Percentiles rank a stretch among this genome's conserved stretches.
Conservation (phyloP, 1,284 basidiomycete genomes). For the Fomitopsis pinicola region DNA sequence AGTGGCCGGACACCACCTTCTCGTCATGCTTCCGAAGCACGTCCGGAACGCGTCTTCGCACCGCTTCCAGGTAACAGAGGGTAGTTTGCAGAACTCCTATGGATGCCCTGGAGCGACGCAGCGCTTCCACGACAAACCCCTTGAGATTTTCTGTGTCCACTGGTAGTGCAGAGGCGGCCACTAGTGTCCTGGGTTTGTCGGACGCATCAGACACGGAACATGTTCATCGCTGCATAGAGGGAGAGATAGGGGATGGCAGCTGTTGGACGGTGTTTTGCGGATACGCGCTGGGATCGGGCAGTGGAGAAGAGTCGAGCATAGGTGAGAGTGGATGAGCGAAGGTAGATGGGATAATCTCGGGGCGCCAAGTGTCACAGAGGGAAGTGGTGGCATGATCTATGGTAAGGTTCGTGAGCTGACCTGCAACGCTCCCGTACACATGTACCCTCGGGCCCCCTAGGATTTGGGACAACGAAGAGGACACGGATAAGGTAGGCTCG, state of each 20-base stretch:
- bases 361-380: conserved; percentile 70
- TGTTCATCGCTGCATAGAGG: conserved; percentile 31
- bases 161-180: too few species aligned
- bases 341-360: conserved; percentile 60
- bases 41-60: conserved; percentile 61
- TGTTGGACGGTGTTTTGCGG: conserved; percentile 26
- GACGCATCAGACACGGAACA: too few species aligned
- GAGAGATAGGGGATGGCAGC: conserved; percentile 44
- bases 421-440: background rate
- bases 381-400: conserved; percentile 74
- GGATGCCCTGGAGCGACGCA: conserved; percentile 71
- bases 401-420: background rate
- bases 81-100: conserved; percentile 73
- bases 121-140: conserved; percentile 73
- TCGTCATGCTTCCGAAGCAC: conserved; percentile 47
- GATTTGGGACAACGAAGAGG: background rate
- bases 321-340: conserved; percentile 30
- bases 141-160: too few species aligned
- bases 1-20: conserved; percentile 28
- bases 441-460: too few species aligned
- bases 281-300: conserved; percentile 11
- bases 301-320: background rate
- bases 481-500: background rate
- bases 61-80: conserved; percentile 73
- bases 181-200: conserved; percentile 12